These are phyloP conservation scores for Diplodia mutila DNA, from an alignment of 2,329 filamentous ascomycete species.

Conservation along the genomic window DNA sequence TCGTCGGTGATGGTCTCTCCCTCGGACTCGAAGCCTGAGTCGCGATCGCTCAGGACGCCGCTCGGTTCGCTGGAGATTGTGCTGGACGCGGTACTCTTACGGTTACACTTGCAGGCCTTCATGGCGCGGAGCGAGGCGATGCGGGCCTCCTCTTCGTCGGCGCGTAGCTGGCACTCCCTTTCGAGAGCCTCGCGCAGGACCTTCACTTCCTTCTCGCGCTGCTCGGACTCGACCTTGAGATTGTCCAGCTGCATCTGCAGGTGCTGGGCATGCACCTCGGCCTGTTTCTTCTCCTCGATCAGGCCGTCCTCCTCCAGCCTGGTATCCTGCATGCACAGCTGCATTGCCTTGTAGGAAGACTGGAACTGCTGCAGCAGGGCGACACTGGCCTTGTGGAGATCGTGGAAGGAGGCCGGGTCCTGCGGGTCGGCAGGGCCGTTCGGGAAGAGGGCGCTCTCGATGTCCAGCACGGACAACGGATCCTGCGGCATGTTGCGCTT, in stretches of 20 bases:
- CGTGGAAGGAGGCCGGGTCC: conserved; percentile 59
- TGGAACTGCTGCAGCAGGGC: conserved; percentile 59
- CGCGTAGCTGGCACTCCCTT: conserved; percentile 39
- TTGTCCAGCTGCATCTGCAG: conserved; percentile 65
- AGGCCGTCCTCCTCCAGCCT: conserved; percentile 60
- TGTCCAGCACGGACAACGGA: conserved; percentile 59
- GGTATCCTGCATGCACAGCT: conserved; percentile 51
- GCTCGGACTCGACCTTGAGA: conserved; percentile 56
- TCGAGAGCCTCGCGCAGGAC: conserved; percentile 40
- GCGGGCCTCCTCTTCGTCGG: conserved; percentile 38
- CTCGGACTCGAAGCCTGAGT: conserved; percentile 65
- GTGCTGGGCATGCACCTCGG: conserved; percentile 60
- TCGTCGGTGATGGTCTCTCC: conserved; percentile 51
- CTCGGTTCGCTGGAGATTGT: conserved; percentile 35
- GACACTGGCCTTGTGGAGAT: conserved; percentile 61
- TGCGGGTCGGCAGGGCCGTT: conserved; percentile 53
- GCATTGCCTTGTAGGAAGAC: conserved; percentile 55
- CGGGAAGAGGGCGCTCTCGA: conserved; percentile 59
- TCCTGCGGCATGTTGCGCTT: conserved; percentile 47
- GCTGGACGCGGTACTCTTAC: conserved; percentile 33
- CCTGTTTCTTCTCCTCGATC: conserved; percentile 64
- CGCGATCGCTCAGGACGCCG: conserved; percentile 36
- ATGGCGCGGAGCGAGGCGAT: conserved; percentile 29
- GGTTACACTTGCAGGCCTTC: conserved; percentile 28
- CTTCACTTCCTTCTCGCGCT: conserved; percentile 60